Percentiles rank a stretch among this genome's conserved stretches.
These are phyloP conservation scores for Chrysanthemum lavandulifolium DNA, from an alignment of 129 eudicot genomes.

Conservation along the genomic window DNA sequence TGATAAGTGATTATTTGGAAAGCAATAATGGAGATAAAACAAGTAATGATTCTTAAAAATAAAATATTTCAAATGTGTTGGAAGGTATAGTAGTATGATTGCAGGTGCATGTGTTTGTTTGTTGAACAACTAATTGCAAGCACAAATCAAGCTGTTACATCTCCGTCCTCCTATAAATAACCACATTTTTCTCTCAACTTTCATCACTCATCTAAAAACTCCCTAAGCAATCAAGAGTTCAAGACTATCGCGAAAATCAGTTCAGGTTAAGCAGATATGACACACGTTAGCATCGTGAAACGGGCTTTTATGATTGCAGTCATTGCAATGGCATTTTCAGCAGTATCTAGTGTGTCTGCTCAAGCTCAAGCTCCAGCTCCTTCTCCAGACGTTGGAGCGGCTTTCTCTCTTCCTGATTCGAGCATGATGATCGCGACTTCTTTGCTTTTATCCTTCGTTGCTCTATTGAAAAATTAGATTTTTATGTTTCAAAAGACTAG, in stretches of 20 bases:
- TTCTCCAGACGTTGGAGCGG: slow-evolving; percentile 62
- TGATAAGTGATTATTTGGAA: too few relatives aligned
- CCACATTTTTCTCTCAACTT: background rate
- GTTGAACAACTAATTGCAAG: slow-evolving; percentile 26
- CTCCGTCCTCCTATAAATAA: slow-evolving; percentile 13
- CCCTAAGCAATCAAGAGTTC: background rate
- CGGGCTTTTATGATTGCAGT: slow-evolving; percentile 13
- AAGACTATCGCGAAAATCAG: slow-evolving; percentile 6
- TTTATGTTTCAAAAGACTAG: too few relatives aligned
- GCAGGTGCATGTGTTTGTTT: slow-evolving; percentile 20
- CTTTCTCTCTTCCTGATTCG: slow-evolving; percentile 45
- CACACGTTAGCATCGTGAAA: slow-evolving; percentile 30
- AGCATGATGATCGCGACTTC: slow-evolving; percentile 37
- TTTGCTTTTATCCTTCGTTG: slow-evolving; percentile 40
- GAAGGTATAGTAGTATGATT: slow-evolving; percentile 14
- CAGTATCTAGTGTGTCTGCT: slow-evolving; percentile 20
- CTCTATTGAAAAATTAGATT: slow-evolving; percentile 31
- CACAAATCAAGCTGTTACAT: slow-evolving; percentile 22
- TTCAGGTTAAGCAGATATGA: slow-evolving; percentile 24
- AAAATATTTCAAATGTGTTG: slow-evolving; percentile 1
- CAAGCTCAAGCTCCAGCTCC: slow-evolving; percentile 53
- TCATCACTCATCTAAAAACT: background rate
- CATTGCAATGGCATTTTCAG: slow-evolving; percentile 19
- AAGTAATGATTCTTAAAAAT: too few relatives aligned
- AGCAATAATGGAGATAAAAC: too few relatives aligned